Conservation (phyloP, 2,329 filamentous ascomycete species). For the Plenodomus tracheiphilus region DNA sequence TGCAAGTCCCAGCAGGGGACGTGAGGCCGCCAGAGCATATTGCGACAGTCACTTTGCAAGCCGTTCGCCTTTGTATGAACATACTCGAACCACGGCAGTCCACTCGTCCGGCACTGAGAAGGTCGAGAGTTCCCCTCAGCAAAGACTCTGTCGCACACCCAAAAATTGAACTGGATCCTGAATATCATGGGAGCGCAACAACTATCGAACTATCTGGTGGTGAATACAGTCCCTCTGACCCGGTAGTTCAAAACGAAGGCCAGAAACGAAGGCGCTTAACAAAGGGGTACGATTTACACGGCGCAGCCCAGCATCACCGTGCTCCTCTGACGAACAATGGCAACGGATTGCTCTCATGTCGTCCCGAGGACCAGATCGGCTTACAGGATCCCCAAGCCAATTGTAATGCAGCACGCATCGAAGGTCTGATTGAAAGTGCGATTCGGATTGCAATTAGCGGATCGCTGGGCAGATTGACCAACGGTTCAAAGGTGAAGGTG, state of each 20-base stretch:
- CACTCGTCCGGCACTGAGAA: constrained; percentile 7
- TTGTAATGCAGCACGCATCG: constrained; percentile 1
- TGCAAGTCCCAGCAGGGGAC: constrained; percentile 30
- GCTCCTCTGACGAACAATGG: neutral
- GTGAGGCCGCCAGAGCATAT: constrained; percentile 37
- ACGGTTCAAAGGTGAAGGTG: constrained; percentile 34
- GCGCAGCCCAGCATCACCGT: neutral
- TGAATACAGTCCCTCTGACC: too few relatives aligned
- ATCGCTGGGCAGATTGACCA: constrained; percentile 20
- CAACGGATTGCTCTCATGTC: neutral
- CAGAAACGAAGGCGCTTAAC: neutral
- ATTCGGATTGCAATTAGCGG: constrained; percentile 42
- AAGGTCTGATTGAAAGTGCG: constrained; percentile 38
- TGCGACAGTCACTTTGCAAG: constrained; percentile 25
- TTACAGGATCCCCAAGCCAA: neutral
- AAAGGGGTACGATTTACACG: neutral
- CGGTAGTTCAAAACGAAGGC: too few relatives aligned
- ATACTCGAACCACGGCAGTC: constrained; percentile 19
- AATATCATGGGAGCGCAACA: too few relatives aligned
- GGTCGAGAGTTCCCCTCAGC: constrained; percentile 8
- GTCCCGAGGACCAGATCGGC: neutral
- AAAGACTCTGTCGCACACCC: neutral
- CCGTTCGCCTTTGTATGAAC: constrained; percentile 31
- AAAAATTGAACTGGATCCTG: neutral
- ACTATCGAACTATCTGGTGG: too few relatives aligned